Percentiles rank a stretch among this genome's conserved stretches.
These are phyloP conservation scores for Chloropicon primus DNA, from an alignment of 139 green algal genomes.

Conservation along the genomic window DNA sequence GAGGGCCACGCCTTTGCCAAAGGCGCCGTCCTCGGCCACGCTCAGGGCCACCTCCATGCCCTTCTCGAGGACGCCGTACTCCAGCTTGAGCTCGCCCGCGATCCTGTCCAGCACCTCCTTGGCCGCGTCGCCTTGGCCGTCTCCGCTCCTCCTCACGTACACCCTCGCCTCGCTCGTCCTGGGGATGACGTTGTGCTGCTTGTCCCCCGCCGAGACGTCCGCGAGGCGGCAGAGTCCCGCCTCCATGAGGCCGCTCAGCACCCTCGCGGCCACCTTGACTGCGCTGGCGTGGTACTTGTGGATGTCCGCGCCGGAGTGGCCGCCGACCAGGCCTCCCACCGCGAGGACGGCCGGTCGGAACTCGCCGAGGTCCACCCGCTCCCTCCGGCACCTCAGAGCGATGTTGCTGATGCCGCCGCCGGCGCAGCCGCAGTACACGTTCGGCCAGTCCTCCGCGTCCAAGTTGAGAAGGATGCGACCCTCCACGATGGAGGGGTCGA, in stretches of 20 bases:
- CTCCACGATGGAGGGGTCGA: constrained; percentile 37
- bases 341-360: constrained; percentile 5
- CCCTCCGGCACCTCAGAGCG: constrained; percentile 18
- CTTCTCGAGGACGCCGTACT: constrained; percentile 40
- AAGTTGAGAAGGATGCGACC: constrained; percentile 58
- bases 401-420: constrained; percentile 46
- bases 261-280: constrained; percentile 14
- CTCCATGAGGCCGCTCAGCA: background rate
- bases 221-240: background rate
- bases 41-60: constrained; percentile 14
- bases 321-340: constrained; percentile 36
- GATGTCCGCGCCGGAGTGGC: constrained; percentile 46
- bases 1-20: constrained; percentile 15
- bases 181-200: background rate
- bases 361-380: background rate
- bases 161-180: background rate
- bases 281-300: constrained; percentile 38
- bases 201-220: background rate
- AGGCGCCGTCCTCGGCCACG: background rate
- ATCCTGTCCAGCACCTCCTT: constrained; percentile 3
- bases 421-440: constrained; percentile 61
- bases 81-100: constrained; percentile 13
- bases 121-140: background rate
- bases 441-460: constrained; percentile 61
- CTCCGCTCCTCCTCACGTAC: background rate